Evolutionary conservation across 441 rosid genomes (phyloP).

Genomic region (Gossypium schwendimanii): DNA sequence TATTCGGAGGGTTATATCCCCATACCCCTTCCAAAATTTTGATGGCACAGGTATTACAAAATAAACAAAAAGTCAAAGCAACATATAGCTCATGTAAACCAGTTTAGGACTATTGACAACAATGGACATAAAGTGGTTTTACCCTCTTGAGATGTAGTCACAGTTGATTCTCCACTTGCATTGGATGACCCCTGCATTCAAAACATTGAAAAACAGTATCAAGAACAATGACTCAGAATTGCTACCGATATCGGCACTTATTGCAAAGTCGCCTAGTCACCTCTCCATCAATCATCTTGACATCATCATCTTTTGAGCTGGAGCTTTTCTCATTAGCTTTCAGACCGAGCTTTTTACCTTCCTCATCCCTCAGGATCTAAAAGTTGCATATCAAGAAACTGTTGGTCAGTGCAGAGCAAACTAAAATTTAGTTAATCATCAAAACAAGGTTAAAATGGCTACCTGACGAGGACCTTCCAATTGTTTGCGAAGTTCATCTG

Average conservation of each 20-base stretch:
- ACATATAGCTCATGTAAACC: background rate
- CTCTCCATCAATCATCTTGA: conserved; percentile 73
- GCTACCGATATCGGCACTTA: background rate
- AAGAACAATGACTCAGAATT: background rate
- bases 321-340: conserved; percentile 48
- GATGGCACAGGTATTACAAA: background rate
- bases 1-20: background rate
- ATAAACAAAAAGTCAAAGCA: background rate
- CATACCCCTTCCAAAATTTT: background rate
- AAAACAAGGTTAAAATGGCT: conserved; percentile 15
- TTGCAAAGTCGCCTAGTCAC: conserved; percentile 29
- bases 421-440: background rate
- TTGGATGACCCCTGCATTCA: conserved; percentile 55
- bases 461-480: conserved; percentile 94
- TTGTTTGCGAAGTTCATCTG: conserved; percentile 70
- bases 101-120: background rate
- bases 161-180: conserved; percentile 55
- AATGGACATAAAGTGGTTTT: conserved; percentile 6
- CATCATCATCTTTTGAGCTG: conserved; percentile 51
- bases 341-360: conserved; percentile 83
- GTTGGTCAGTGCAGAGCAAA: conserved; percentile 17
- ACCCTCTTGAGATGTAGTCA: conserved; percentile 48
- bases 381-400: conserved; percentile 3
- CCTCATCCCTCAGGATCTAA: conserved; percentile 83
- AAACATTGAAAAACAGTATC: conserved; percentile 4